Base-by-base conservation (phyloP, 2,329 filamentous ascomycete genomes). In the Epichloe coenophiala region DNA sequence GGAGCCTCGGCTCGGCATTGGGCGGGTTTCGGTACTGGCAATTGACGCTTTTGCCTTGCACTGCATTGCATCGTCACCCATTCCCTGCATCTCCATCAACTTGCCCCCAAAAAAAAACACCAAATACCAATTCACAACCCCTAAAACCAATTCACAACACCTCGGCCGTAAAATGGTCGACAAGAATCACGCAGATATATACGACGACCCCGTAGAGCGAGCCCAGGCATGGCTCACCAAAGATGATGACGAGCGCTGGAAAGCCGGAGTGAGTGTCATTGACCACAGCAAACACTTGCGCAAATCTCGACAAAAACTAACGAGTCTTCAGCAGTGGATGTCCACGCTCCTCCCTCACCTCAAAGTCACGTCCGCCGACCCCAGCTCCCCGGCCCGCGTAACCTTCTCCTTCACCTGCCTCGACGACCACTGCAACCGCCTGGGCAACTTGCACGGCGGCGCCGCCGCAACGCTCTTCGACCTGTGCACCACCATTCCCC, bases 401-500 rank as follows among this genome's bases (percentile, higher is more conserved):
- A 68, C 64, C 35, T 76, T 79, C 61, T 58, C 65, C 52, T 76
- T 73, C 62, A 74, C 67, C 3, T 72, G 78, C 27, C 70, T 73
- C 51, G 63, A 66, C 0, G 57, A 66, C 3, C 74, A 83, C 66
- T 72, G 69, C 63, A 83, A 83, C 63, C 65, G 70, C 5, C 51
- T 74, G 13, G 63, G 64, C 27, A 82, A 75, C 65, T 65, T 84
- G 50, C 80, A 83, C 59, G 80, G 79, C 49, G 80, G 80, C 17
- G 82, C 79, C 55, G 72, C 78, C 0, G 76, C 84, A 2, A 82
- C 82, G 0, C 65, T 88, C 4, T 82, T 87, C 56, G 85, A 88
- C 65, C 68, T 77, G 51, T 74, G 78, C 57, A 86, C 84, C 0
- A 78, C 78, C 3, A 62, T 78, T 17, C 70, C 79, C 3, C 64